These are phyloP conservation scores for Trametopsis cervina DNA, from an alignment of 768 basidiomycete genomes.

Conservation along the genomic window DNA sequence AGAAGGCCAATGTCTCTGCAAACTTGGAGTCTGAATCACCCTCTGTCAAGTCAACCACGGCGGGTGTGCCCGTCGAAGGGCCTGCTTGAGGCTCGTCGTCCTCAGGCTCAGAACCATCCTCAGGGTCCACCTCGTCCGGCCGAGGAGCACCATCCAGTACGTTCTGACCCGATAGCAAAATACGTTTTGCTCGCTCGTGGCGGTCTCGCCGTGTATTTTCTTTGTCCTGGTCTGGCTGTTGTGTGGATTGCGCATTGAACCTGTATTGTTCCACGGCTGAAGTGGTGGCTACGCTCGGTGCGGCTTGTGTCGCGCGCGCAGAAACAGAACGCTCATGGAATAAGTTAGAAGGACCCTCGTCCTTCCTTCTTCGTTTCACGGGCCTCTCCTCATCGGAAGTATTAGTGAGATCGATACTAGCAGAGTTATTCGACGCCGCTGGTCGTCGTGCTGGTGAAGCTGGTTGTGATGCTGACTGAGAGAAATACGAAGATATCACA, in stretches of 20 bases:
- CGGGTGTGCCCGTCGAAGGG: background rate
- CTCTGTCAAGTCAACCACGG: background rate
- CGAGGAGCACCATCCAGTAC: conserved; percentile 22
- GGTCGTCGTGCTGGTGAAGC: background rate
- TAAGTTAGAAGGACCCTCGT: too few species aligned
- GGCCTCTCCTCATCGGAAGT: background rate
- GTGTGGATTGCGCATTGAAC: background rate
- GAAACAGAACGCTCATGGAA: too few species aligned
- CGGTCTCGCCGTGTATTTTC: conserved; percentile 12
- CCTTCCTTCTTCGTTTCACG: background rate
- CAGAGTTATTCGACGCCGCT: background rate
- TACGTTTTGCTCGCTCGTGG: conserved; percentile 42
- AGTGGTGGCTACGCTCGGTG: background rate
- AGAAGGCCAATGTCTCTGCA: conserved; percentile 35
- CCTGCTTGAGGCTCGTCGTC: conserved; percentile 10
- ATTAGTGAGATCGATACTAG: background rate
- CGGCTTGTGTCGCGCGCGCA: background rate
- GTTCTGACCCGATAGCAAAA: conserved; percentile 41
- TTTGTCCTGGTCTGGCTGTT: conserved; percentile 13
- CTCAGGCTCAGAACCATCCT: conserved; percentile 21
- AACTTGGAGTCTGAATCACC: background rate
- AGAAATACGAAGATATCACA: background rate
- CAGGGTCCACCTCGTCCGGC: conserved; percentile 14
- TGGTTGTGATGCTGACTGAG: background rate
- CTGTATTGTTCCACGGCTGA: background rate